A percentile compares a stretch with the other conserved stretches of the same genome.
These are phyloP conservation scores for Laguncularia racemosa DNA, from an alignment of 345 rosid genomes.

Conservation along the genomic window DNA sequence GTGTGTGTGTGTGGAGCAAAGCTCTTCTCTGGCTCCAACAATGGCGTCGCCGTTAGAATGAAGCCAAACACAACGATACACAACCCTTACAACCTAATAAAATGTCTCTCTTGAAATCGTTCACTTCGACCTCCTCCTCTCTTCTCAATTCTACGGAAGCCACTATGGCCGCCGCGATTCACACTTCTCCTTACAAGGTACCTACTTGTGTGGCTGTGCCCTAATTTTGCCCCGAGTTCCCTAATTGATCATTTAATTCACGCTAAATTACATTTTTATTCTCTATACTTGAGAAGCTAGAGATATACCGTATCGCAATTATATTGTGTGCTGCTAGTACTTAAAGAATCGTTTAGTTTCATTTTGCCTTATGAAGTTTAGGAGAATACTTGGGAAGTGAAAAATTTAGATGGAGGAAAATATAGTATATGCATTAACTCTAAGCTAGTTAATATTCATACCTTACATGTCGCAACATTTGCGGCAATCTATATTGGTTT, in stretches of 20 bases:
- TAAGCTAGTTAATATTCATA: no score
- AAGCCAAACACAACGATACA: neutral
- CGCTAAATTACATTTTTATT: constrained; percentile 3
- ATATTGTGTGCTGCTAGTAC: no score
- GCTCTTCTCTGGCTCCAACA: neutral
- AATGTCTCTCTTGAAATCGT: constrained; percentile 52
- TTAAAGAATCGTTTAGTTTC: no score
- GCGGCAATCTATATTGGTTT: no score
- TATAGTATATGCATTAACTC: no score
- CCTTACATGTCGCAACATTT: no score
- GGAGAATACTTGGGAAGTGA: no score
- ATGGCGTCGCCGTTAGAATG: constrained; percentile 6
- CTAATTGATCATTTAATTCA: neutral
- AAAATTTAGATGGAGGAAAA: no score
- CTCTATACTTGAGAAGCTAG: no score
- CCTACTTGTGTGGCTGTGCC: neutral
- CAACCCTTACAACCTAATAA: neutral
- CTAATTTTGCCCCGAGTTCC: neutral
- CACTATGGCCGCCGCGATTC: constrained; percentile 44
- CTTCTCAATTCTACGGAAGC: constrained; percentile 38
- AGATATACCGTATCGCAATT: no score
- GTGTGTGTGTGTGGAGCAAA: no score
- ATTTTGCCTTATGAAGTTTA: no score
- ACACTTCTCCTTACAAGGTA: constrained; percentile 61
- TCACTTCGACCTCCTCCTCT: constrained; percentile 34